Evolutionary conservation across 768 basidiomycete species (phyloP), one percentile per base, ranked within the genome.

Genomic region (Suillus brevipes): DNA sequence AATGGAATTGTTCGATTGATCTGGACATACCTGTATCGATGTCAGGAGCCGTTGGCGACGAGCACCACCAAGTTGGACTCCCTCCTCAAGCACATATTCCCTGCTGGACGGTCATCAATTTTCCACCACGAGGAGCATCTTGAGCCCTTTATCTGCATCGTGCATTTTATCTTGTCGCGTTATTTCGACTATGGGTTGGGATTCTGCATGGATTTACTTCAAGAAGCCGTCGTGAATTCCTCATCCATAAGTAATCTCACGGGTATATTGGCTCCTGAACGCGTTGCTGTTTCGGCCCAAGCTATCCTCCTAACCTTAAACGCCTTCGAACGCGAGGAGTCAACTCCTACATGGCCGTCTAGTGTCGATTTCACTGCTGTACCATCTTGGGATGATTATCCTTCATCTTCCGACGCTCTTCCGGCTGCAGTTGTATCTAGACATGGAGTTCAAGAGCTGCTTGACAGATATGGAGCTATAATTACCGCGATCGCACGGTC

Each of bases 21-120:
- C 40, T 98, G 95, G 96, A 93, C 95, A 2, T 98, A 97, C 75
- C 81, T 97, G n/a, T 96, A 94, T 73, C 89, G 96, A 18, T 96
- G 94, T 72, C 88, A 90, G 67, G 96, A 98, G 75, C 84, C 91
- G 6, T 79, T 86, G 2, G 91, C 95, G 0, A 89, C 91, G 3
- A 88, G 87, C n/a, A 86, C 88, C n/a, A 78, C 87, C 36, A 94
- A 90, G 71, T 77, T 98, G 47, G 95, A 97, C 66, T 78, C 77
- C 0, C 71, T 96, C 45, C 72, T 92, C 59, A 92, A 88, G 69
- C 81, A 88, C 60, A 89, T 96, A 75, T 94, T 95, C 73, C 94
- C 95, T 6, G 72, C 86, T 5, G 88, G 88, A 63, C 85, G 90
- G 31, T 75, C 85, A 5, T 76, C 78, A 6, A 78, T 90, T 52